Evolutionary conservation across 345 rosid genomes (phyloP), one percentile per base, ranked within the genome.

Genomic region (Eucalyptus victrix): DNA sequence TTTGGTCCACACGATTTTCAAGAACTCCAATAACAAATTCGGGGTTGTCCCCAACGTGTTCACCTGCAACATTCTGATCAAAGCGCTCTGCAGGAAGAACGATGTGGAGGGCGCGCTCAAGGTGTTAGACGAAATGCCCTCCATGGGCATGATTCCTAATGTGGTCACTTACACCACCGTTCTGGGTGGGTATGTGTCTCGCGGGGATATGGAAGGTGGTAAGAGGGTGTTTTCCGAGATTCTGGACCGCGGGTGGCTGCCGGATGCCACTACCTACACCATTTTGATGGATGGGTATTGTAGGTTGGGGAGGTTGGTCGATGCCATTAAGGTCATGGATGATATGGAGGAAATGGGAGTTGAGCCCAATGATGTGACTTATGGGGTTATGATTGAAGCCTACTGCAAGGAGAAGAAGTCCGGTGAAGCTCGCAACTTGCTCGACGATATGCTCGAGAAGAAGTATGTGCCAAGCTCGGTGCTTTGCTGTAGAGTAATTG

Each of bases 261-360:
- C 99, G 1, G 99, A 97, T 91, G 97, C 94, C 6, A 96, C 94
- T 4, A 95, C 97, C 6, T 96, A 95, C 86, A 62, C 97, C 2
- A 89, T 95, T 86, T 92, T 96, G 87, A 95, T 96, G 95, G 94
- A 95, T 92, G 99, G 99, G 89, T 95, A 95, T 88, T 95, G 97
- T 87, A 92, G 88, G 91, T 90, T 92, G 88, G 98, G 69, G 89
- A 95, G 95, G 89, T 94, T 97, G 65, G 90, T 49, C 87, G 97
- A 97, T 88, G 99, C 99, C 9, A 92, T 95, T 87, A 93, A 90
- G 93, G 94, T 95, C 21, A 97, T 97, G 97, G 98, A 97, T 93
- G 96, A 95, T 11, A 97, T 96, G 99, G 98, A 95, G 88, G 93
- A 93, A 83, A 94, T 95, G 49, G 95, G 93, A 42, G 93, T 97